These are phyloP conservation scores for Mikania micrantha DNA, from an alignment of 129 eudicot species.

Conservation along the genomic window DNA sequence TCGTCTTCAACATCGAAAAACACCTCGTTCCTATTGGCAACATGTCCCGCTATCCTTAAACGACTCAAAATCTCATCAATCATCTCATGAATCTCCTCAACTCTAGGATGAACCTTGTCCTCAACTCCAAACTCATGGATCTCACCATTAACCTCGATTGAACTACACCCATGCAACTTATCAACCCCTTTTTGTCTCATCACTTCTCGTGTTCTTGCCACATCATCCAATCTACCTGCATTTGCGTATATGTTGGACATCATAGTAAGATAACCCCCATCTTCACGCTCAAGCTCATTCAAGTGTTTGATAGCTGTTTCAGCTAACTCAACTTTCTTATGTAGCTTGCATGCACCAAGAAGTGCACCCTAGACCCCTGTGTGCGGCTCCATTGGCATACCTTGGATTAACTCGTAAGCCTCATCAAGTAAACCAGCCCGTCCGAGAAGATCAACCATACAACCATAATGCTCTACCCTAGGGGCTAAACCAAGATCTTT, in stretches of 20 bases:
- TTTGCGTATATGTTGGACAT: slow-evolving; percentile 47
- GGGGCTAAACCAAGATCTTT: slow-evolving; percentile 30
- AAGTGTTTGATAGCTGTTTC: slow-evolving; percentile 33
- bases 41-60: slow-evolving; percentile 19
- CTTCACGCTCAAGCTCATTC: slow-evolving; percentile 29
- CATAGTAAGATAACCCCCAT: slow-evolving; percentile 39
- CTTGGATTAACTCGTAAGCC: slow-evolving; percentile 29
- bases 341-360: slow-evolving; percentile 47
- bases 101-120: slow-evolving; percentile 21
- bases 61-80: slow-evolving; percentile 21
- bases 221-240: slow-evolving; percentile 46
- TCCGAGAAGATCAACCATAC: slow-evolving; percentile 52
- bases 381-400: slow-evolving; percentile 37
- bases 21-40: slow-evolving; percentile 25
- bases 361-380: slow-evolving; percentile 43
- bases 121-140: slow-evolving; percentile 45
- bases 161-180: slow-evolving; percentile 47
- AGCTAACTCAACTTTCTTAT: slow-evolving; percentile 42
- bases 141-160: slow-evolving; percentile 38
- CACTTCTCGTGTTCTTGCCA: slow-evolving; percentile 21
- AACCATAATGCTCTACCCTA: slow-evolving; percentile 38
- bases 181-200: slow-evolving; percentile 36
- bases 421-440: slow-evolving; percentile 42
- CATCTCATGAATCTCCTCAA: slow-evolving; percentile 22
- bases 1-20: slow-evolving; percentile 38